These are phyloP conservation scores for Aurifilum marmelostoma DNA, from an alignment of 2,329 filamentous ascomycete genomes.

Conservation along the genomic window DNA sequence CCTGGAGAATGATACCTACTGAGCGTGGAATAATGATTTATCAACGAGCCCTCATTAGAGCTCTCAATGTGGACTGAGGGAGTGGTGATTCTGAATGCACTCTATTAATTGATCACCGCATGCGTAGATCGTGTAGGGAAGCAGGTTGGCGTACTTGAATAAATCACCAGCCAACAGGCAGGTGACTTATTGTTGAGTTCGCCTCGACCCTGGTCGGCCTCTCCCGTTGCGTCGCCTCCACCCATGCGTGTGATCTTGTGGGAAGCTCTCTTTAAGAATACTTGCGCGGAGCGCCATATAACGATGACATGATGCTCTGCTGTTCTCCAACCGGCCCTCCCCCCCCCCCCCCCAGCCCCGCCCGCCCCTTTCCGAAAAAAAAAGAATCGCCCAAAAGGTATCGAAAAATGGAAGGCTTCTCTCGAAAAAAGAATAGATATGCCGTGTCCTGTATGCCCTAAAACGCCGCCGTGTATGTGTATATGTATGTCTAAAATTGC, in stretches of 20 bases:
- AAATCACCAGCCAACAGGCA: not conserved
- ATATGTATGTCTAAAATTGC: conserved; percentile 10
- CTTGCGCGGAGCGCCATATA: not conserved
- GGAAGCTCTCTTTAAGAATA: not conserved
- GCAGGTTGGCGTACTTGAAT: not conserved
- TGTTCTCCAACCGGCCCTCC: not conserved
- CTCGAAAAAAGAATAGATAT: conserved; percentile 21
- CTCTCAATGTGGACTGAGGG: not conserved
- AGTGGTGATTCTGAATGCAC: conserved; percentile 4
- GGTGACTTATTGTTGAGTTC: not conserved
- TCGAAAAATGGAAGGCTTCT: conserved; percentile 16
- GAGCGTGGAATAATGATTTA: conserved; percentile 10
- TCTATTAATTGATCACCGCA: conserved; percentile 6
- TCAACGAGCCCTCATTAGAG: conserved; percentile 5
- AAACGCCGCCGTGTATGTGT: conserved; percentile 28
- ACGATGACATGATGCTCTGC: not conserved
- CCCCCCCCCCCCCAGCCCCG: too few relatives aligned
- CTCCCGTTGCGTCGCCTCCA: not conserved
- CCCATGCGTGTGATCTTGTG: not conserved
- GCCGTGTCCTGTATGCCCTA: conserved; percentile 25
- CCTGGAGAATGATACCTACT: conserved; percentile 15
- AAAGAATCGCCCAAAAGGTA: conserved; percentile 24
- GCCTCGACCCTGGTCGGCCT: not conserved
- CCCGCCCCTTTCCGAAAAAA: too few relatives aligned
- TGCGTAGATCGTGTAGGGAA: not conserved